Percentiles rank a stretch among this genome's conserved stretches.
These are phyloP conservation scores for Phoma sp. DNA, from an alignment of 2,329 filamentous ascomycete species.

Conservation along the genomic window DNA sequence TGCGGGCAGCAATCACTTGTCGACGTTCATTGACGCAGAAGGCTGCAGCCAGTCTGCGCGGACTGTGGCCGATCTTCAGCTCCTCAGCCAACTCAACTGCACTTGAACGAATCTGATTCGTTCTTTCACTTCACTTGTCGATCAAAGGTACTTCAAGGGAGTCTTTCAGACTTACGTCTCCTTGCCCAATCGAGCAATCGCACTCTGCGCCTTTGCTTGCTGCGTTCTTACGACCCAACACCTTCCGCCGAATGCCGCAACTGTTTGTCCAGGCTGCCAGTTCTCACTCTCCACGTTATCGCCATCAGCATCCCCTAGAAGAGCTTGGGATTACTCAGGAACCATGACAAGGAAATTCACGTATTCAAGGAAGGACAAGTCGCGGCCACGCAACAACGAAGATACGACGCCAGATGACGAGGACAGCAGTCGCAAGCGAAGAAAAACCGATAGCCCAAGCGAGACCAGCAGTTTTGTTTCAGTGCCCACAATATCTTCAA, in stretches of 20 bases:
- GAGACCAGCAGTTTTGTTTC: slow-evolving; percentile 11
- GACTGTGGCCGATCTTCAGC: neutral
- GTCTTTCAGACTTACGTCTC: neutral
- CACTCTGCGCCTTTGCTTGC: slow-evolving; percentile 9
- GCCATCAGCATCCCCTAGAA: slow-evolving; percentile 16
- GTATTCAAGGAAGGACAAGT: slow-evolving; percentile 28
- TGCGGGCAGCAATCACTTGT: slow-evolving; percentile 15
- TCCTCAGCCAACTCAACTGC: neutral
- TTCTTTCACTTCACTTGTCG: slow-evolving; percentile 1
- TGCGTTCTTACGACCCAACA: slow-evolving; percentile 13
- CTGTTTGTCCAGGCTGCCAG: neutral
- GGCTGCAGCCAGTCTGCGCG: neutral
- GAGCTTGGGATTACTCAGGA: slow-evolving; percentile 10
- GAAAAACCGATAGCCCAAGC: slow-evolving; percentile 18
- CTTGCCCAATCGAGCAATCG: slow-evolving; percentile 2
- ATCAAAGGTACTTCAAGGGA: neutral
- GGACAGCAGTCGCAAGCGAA: slow-evolving; percentile 23
- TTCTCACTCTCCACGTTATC: slow-evolving; percentile 6
- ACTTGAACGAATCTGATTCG: neutral
- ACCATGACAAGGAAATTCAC: slow-evolving; percentile 25
- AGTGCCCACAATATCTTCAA: slow-evolving; percentile 13
- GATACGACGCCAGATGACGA: slow-evolving; percentile 16
- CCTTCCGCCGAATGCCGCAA: slow-evolving; percentile 20
- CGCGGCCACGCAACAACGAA: slow-evolving; percentile 10
- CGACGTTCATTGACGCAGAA: slow-evolving; percentile 2